phyloP scores from a whole-genome alignment of 2,329 filamentous ascomycete species.

The Cytospora piceicola region DNA sequence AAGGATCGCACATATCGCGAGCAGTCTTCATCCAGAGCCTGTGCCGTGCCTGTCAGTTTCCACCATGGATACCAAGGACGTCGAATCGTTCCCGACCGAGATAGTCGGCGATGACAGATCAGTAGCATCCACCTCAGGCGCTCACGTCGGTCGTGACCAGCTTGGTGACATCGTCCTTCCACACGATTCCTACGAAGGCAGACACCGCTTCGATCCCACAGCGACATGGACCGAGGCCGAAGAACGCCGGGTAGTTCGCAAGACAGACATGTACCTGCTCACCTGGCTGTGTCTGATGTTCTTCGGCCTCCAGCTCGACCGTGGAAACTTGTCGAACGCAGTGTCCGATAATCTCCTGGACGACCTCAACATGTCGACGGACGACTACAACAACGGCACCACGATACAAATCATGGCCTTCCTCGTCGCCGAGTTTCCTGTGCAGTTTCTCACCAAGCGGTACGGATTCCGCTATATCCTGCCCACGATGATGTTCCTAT shows the following conservation, averaged over 20 bases:
- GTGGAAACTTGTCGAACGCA: slow-evolving; percentile 66
- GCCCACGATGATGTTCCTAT: slow-evolving; percentile 56
- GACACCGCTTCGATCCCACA: slow-evolving; percentile 46
- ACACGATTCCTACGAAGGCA: slow-evolving; percentile 45
- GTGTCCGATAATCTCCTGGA: slow-evolving; percentile 64
- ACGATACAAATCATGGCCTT: slow-evolving; percentile 61
- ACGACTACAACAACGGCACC: slow-evolving; percentile 62
- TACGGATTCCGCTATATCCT: slow-evolving; percentile 61
- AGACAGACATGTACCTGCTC: slow-evolving; percentile 50
- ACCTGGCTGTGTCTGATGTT: slow-evolving; percentile 55
- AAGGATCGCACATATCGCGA: not conserved
- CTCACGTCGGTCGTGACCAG: slow-evolving; percentile 45
- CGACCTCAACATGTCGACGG: slow-evolving; percentile 52
- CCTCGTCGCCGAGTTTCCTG: slow-evolving; percentile 60
- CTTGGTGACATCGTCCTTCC: slow-evolving; percentile 40
- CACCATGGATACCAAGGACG: slow-evolving; percentile 33
- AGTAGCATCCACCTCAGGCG: slow-evolving; percentile 34
- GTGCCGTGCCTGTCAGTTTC: not conserved
- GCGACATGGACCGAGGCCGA: slow-evolving; percentile 59
- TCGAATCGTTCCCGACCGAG: slow-evolving; percentile 30
- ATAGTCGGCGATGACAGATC: slow-evolving; percentile 35
- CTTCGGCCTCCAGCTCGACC: slow-evolving; percentile 66
- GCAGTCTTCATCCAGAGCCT: not conserved
- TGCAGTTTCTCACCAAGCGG: slow-evolving; percentile 60
- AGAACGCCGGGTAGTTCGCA: slow-evolving; percentile 59